Base-by-base conservation (phyloP, 2,329 filamentous ascomycete species). In the Apiospora koreana region DNA sequence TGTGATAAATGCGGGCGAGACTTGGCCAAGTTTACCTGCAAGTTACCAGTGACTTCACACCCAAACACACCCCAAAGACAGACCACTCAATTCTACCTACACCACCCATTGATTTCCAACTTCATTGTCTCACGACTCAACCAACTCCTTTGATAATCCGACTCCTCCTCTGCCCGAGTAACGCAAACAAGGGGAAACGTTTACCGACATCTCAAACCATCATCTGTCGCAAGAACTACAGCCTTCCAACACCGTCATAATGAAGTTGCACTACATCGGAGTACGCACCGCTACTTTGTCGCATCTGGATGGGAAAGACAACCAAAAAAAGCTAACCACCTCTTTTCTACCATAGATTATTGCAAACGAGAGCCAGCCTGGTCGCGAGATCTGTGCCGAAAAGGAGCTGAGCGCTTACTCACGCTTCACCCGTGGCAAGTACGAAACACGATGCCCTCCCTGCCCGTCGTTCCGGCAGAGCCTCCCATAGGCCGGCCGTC, bases 191-290 rank as follows among this genome's bases (percentile, higher is more conserved):
- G 54, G 45, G 35, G 16, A 41, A 45, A 25, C n/a, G 8, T n/a
- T n/a, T 48, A 21, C 31, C 45, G 48, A n/a, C 9, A 16, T 21
- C 25, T n/a, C 43, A 25, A 65, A 8, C 9, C 54, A 62, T 62
- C 54, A 62, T 31, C 10, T n/a, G 31, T 62, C 54, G 42, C 68
- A 70, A 69, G 10, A 45, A 67, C 65, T 23, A n/a, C 73, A 75
- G 78, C 54, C 31, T 38, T n/a, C 28, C 54, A 38, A 62, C 18
- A 62, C 54, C 54, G 80, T 80, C 83, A 91, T 77, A 80, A 95
- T 95, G 93, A 95, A 95, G 89, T 85, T 96, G 81, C 88, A 93
- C 82, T 96, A 96, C 83, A 94, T 97, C 80, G 94, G 93, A 77
- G 94, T 96, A 91, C 74, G 91, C 80, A 50, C 54, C 67, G n/a